A percentile compares a stretch with the other conserved stretches of the same genome.
These are phyloP conservation scores for Ascochyta clinopodiicola DNA, from an alignment of 2,329 filamentous ascomycete genomes.

Conservation along the genomic window DNA sequence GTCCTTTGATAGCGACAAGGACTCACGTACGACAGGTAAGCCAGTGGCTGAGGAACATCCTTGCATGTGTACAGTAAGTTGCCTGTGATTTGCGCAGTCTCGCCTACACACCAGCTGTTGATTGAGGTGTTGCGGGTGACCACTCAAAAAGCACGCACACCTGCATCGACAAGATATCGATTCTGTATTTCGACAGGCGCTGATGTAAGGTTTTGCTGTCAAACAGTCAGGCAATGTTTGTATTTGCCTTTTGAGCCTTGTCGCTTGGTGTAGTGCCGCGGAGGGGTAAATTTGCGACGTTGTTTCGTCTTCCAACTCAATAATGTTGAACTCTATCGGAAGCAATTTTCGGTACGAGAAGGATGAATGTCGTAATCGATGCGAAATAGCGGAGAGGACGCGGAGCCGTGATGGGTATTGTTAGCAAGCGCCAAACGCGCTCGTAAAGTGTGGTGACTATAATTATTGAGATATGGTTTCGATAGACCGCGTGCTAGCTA, in stretches of 20 bases:
- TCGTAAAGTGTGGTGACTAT: constrained; percentile 3
- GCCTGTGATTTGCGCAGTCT: constrained; percentile 6
- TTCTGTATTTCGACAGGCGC: constrained; percentile 3
- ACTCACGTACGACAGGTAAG: constrained; percentile 3
- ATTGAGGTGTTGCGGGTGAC: constrained; percentile 1
- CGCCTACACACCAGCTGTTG: background rate
- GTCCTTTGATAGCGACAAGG: constrained; percentile 4
- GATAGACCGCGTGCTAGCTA: constrained; percentile 11
- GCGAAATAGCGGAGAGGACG: background rate
- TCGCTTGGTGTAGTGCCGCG: background rate
- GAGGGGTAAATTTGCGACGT: background rate
- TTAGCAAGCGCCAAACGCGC: constrained; percentile 18
- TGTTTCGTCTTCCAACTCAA: background rate
- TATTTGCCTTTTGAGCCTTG: constrained; percentile 1
- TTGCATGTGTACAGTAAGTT: constrained; percentile 1
- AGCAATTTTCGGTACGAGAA: background rate
- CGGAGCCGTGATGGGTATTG: background rate
- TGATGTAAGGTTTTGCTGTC: background rate
- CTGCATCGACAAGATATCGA: constrained; percentile 8
- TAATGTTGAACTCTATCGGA: background rate
- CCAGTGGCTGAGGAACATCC: constrained; percentile 3
- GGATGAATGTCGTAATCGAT: background rate
- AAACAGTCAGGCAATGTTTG: constrained; percentile 1
- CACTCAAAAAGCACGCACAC: constrained; percentile 9
- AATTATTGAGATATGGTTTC: constrained; percentile 12